A percentile compares a stretch with the other conserved stretches of the same genome.
phyloP scores from a whole-genome alignment of 2,329 filamentous ascomycete genomes.

The Sporothrix inflata region DNA sequence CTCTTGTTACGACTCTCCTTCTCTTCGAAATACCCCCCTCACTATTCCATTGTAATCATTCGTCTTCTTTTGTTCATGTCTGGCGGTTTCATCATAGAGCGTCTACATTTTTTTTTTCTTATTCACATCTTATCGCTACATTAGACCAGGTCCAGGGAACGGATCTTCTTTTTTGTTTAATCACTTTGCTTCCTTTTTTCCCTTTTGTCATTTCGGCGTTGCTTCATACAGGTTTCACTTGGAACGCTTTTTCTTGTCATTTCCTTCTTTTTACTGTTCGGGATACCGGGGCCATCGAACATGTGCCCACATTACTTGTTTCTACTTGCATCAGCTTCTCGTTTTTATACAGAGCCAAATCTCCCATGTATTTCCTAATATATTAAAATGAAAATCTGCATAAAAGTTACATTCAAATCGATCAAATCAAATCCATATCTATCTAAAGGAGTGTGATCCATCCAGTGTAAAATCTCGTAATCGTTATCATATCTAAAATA shows the following conservation, averaged over 20 bases:
- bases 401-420: background rate
- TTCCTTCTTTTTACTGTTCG: background rate
- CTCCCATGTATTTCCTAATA: background rate
- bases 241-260: background rate
- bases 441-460: conserved; percentile 19
- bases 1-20: background rate
- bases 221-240: conserved; percentile 1
- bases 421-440: background rate
- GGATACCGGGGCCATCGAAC: no score
- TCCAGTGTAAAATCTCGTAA: conserved; percentile 4
- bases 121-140: background rate
- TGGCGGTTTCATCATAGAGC: conserved; percentile 13
- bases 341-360: background rate
- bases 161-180: background rate
- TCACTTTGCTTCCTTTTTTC: background rate
- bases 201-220: background rate
- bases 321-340: background rate
- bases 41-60: conserved; percentile 1
- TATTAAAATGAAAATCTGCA: background rate
- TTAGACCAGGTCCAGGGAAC: conserved; percentile 3
- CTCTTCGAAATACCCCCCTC: background rate
- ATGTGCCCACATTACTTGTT: no score
- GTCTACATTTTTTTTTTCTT: background rate
- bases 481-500: conserved; percentile 1
- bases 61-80: background rate